Conservation (phyloP, 441 rosid genomes). For the Arabidopsis hybrid region DNA sequence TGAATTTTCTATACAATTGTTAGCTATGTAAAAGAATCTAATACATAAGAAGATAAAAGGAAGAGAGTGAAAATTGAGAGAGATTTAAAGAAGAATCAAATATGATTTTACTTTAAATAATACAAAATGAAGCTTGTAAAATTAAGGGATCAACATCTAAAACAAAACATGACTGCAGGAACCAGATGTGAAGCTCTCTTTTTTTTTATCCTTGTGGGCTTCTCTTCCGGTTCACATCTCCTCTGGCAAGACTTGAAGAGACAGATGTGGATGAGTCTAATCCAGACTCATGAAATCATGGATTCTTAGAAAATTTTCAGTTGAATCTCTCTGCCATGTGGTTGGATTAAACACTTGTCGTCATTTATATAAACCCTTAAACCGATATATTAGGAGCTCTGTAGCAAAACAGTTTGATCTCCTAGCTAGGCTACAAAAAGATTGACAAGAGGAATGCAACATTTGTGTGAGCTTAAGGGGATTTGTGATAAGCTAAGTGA, state of each 20-base stretch:
- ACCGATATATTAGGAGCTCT: neutral
- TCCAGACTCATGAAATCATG: too few relatives aligned
- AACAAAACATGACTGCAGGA: slow-evolving; percentile 26
- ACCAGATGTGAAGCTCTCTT: neutral
- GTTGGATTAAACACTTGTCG: too few relatives aligned
- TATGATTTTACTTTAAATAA: slow-evolving; percentile 24
- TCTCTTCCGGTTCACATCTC: slow-evolving; percentile 53
- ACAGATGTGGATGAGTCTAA: too few relatives aligned
- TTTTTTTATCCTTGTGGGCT: slow-evolving; percentile 63
- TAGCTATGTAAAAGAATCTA: slow-evolving; percentile 31
- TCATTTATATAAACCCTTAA: too few relatives aligned
- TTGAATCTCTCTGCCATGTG: too few relatives aligned
- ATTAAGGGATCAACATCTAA: slow-evolving; percentile 36
- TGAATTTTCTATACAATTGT: slow-evolving; percentile 40
- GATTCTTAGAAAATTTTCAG: too few relatives aligned
- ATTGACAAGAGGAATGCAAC: neutral
- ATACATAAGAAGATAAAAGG: slow-evolving; percentile 30
- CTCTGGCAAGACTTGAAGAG: too few relatives aligned
- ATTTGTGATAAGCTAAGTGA: neutral
- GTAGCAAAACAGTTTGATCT: neutral
- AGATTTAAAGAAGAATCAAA: slow-evolving; percentile 32
- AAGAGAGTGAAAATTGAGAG: slow-evolving; percentile 25
- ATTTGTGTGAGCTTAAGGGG: neutral
- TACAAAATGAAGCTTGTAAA: slow-evolving; percentile 29
- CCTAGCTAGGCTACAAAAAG: neutral